phyloP scores from a whole-genome alignment of 2,329 filamentous ascomycete species.

The Fusarium duplospermum region DNA sequence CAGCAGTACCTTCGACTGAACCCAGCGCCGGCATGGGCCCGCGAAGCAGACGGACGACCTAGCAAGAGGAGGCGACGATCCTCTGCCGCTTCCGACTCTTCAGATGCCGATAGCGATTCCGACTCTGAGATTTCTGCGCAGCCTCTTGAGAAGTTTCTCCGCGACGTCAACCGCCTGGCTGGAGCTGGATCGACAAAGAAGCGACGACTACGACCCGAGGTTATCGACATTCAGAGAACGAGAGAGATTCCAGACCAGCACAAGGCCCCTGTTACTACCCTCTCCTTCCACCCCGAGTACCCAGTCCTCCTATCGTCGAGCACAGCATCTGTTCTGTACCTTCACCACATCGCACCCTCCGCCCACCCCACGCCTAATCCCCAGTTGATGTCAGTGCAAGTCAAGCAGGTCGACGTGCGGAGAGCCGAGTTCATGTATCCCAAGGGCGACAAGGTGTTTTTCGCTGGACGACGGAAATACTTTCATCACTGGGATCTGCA shows the following conservation, averaged over 20 bases:
- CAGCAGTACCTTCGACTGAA: conserved; percentile 77
- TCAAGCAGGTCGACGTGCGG: conserved; percentile 84
- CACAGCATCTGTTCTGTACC: conserved; percentile 83
- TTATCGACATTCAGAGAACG: conserved; percentile 88
- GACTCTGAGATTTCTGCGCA: conserved; percentile 74
- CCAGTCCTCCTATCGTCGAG: conserved; percentile 92
- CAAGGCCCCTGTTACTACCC: conserved; percentile 81
- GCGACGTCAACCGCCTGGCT: conserved; percentile 77
- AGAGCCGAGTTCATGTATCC: conserved; percentile 84
- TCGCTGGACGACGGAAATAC: conserved; percentile 87
- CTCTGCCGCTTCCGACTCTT: conserved; percentile 63
- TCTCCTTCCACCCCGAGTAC: conserved; percentile 90
- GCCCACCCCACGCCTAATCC: conserved; percentile 85
- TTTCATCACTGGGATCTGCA: conserved; percentile 95
- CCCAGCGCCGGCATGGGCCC: conserved; percentile 71
- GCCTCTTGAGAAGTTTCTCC: conserved; percentile 83
- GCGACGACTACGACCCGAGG: conserved; percentile 84
- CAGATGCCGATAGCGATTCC: conserved; percentile 67
- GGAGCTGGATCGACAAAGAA: conserved; percentile 65
- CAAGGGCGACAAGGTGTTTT: conserved; percentile 82
- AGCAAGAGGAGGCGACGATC: conserved; percentile 64
- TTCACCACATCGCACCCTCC: conserved; percentile 87
- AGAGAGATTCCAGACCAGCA: conserved; percentile 86
- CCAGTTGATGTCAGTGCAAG: conserved; percentile 88
- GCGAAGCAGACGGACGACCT: conserved; percentile 61